Evolutionary conservation across 2,329 filamentous ascomycete species (phyloP), one percentile per base, ranked within the genome.

Genomic region (Sphaerostilbella broomeana): DNA sequence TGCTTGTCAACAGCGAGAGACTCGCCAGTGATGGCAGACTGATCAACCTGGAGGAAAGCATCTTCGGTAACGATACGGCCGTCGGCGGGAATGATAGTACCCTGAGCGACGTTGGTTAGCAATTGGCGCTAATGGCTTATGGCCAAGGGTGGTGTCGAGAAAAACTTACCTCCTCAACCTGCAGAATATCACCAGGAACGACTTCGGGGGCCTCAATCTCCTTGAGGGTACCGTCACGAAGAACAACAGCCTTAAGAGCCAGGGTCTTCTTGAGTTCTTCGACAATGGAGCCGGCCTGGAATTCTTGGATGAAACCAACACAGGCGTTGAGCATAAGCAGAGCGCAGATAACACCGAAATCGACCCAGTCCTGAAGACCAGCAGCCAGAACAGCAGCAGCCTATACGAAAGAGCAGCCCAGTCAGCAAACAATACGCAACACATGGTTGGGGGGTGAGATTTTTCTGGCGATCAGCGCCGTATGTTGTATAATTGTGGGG

Each of bases 1-100:
- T 86, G 81, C 73, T 92, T 94, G 68, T 94, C 86, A 51, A 92
- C 86, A 51, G 87, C 86, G 44, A 94, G 79, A 49, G 88, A 94
- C 68, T 95, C 87, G 53, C 88, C 87, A 43, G 88, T 94, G 60
- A 94, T 87, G 61, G 86, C 80, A 45, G 87, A 94, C 70, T 94
- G 88, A 64, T 95, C 87, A 48, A 94, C 83, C 68, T 94, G 87
- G 46, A 90, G 75, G 71, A 87, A 88, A 45, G 85, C 83, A 60
- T 82, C 80, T 53, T 89, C 82, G 55, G 85, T 88, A 47, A 92
- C 79, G 54, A 94, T 82, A 50, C 82, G 82, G 52, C 87, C 87
- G 64, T 95, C 88, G 51, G 87, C 88, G 48, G 87, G 85, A 52
- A 94, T 85, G 53, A 94, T 94, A 48, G 86, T 90, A 66, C 87